Evolutionary conservation across 371 early-diverging fungal genomes (phyloP), one percentile per base, ranked within the genome.

Genomic region (Actinomortierella ambigua): DNA sequence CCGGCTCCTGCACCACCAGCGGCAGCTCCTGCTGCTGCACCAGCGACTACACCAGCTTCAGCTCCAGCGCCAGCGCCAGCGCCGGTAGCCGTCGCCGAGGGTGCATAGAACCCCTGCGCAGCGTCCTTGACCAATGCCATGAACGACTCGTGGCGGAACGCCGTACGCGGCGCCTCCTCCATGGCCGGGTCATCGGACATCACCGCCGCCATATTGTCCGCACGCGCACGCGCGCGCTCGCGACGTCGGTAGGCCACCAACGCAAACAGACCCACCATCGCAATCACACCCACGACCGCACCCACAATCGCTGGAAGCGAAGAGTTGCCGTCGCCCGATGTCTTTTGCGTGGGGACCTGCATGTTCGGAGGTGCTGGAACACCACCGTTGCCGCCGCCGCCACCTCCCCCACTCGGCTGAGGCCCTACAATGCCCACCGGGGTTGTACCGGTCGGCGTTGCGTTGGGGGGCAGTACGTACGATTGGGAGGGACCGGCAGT

Each of bases 91-190:
- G 76, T 68, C 34, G 65, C 68, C n/a, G n/a, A n/a, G n/a, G 68
- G 69, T 6, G 64, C 76, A 56, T 69, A 76, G 60, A 65, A 69
- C 2, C 69, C 63, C 20, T 62, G 61, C 2, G 69, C 67, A 1
- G 68, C 76, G 52, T 68, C 76, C 69, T 76, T 68, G 43, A 68
- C 76, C 57, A 76, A 42, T 2, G 49, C 76, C 76, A 68, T 71
- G 51, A 71, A 71, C 29, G 73, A 71, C 50, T 65, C 73, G 52
- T 71, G 73, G 42, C 73, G 62, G 66, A 71, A 71, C 2, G 73
- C 73, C 0, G 73, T 71, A 7, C 66, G 73, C 17, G 73, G 73
- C 1, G 73, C 73, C 20, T 71, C 73, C 14, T 69, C 64, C 62
- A 65, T 53, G 22, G 65, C 66, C 0, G 57, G 44, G 27, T 6